Base-by-base conservation (phyloP, 2,329 filamentous ascomycete genomes). In the Clonostachys byssicola region DNA sequence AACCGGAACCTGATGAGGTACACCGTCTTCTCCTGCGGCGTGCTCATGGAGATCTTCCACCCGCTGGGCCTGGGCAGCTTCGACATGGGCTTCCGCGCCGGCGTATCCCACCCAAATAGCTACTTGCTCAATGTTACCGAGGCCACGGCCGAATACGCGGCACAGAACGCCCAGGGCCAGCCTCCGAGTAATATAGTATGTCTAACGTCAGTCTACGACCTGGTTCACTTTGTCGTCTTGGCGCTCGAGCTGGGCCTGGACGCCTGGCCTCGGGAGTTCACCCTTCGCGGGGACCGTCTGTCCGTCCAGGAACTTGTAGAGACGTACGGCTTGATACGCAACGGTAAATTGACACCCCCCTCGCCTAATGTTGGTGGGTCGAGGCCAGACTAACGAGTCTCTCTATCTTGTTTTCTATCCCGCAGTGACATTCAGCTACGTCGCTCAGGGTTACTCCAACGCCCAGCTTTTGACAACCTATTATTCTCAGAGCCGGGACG, bases 21-120 rank as follows among this genome's bases (percentile, higher is more conserved):
- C 51, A 89, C 86, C 0, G 72, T 83, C 23, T 90, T 91, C 63
- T 80, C 83, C 0, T 91, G 88, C 55, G 88, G 88, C 17, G 65
- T 90, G 33, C 81, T 91, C 53, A 91, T 89, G 71, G 87, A 91
- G 60, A 73, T 86, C 1, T 90, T 91, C 56, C 81, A 80, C 17
- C 83, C 82, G 0, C 81, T 79, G 4, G 88, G 88, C 0, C 73
- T 91, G 49, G 71, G 72, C 12, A 68, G 40, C 5, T 73, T 81
- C 46, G 70, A 74, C 34, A 82, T 90, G 42, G 85, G 85, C 1
- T 56, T 58, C 30, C 73, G 74, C n/a, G 75, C 73, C 40, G 74
- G 77, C 16, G 67, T 82, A 18, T 66, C 70, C 9, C 68, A 67
- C 13, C 77, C 84, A 52, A 85, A 85, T 6, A 78, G 81, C 54